Base-by-base conservation (phyloP, 345 rosid species). In the Sisymbrium irio region DNA sequence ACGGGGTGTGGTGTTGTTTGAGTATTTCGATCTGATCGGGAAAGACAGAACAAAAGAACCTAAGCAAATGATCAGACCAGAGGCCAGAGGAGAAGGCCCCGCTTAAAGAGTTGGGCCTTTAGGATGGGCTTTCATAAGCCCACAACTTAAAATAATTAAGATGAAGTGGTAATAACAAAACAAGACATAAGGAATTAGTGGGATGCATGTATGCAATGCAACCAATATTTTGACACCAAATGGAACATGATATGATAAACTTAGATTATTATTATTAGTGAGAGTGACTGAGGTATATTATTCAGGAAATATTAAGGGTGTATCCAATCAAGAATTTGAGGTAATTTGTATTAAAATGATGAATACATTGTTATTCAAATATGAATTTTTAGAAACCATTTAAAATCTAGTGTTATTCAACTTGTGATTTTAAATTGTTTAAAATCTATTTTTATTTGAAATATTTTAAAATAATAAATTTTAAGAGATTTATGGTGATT, bases 11-110 rank as follows among this genome's bases (percentile, higher is more conserved):
- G 28, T 19, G 57, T 9, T 69, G 1, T 22, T 22, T 3, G 65
- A 58, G 12, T 3, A 13, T 35, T 44, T 55, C 22, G 60, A 74
- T 74, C 72, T 66, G 67, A 57, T 65, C 66, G 49, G 33, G 1
- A 30, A 30, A 30, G 4, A 3, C 41, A 54, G 20, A n/a, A 71
- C 41, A 18, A 61, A 8, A 28, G 47, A 62, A 0, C 55, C 63
- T 53, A 63, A n/a, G 19, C 7, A 46, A 37, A 9, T 28, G 41
- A 73, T 46, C 20, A 28, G 35, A 36, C 14, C 53, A 0, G 45
- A 45, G 27, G 45, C 6, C 7, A 35, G 37, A 7, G 37, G 9
- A 7, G 15, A 22, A 30, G 17, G 33, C 14, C 9, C n/a, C 53
- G 32, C 25, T 27, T 2, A 36, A 11, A 3, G 2, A 22, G 1